Evolutionary conservation across 1,284 basidiomycete genomes (phyloP), one percentile per base, ranked within the genome.

Genomic region (Microbotryum silenes-acaulis): DNA sequence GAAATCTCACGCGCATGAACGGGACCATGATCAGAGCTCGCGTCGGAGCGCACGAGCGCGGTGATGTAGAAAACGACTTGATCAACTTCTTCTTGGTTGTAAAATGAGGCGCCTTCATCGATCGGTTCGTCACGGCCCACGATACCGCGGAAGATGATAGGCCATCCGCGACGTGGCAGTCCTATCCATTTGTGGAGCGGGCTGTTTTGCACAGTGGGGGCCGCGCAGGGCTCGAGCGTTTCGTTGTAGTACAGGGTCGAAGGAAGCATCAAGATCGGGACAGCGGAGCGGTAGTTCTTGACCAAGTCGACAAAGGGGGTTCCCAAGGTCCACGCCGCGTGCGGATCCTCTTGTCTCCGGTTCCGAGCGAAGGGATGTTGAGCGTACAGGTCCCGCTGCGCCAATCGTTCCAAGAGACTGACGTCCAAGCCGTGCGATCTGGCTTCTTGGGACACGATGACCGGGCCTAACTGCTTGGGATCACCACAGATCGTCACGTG

Each of bases 171-270:
- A 51, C 73, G 74, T 0, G 73, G 72, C 7, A 77, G 62, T 10
- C 53, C 59, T 0, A 60, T 54, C 75, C 75, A 78, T 4, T 53
- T 48, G 42, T 71, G 62, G 2, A 75, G 61, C 0, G 53, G 54
- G 2, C 50, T 56, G 37, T 73, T 63, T 14, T 64, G 57, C 7
- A 68, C 62, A 21, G 50, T 23, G 8, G 31, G 16, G 0, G 62
- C 42, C 3, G 73, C 74, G 29, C 58, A 62, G 9, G 76, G 72
- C 21, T 71, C 56, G 47, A 78, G 71, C 0, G 73, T 71, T 51
- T 78, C 76, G 46, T 76, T 68, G 57, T 78, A 78, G 65, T 77
- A 77, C 57, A 76, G 61, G 0, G 72, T 66, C 18, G 75, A 74
- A 0, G 75, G 73, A 8, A 74, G 61, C 73, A 76, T 75, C 3